A percentile compares a stretch with the other conserved stretches of the same genome.
These are phyloP conservation scores for Hyphopichia burtonii DNA, from an alignment of 1,139 yeast species.

Conservation along the genomic window DNA sequence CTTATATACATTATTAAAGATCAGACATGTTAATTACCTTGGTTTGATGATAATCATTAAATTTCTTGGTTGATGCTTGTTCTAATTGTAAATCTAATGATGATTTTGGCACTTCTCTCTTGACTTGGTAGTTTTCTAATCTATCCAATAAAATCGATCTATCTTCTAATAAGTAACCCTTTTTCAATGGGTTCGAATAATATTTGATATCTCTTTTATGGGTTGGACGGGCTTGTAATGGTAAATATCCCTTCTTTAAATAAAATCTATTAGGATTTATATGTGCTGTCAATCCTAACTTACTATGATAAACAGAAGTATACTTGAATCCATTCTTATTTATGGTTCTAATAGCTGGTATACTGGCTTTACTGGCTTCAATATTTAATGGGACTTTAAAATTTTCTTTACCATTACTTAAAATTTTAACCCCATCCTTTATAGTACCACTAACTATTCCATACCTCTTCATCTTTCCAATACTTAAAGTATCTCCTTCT, in stretches of 20 bases:
- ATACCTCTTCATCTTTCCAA: conserved; percentile 62
- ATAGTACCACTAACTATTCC: conserved; percentile 73
- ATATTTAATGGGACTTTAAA: conserved; percentile 65
- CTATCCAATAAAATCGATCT: conserved; percentile 39
- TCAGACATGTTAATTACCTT: conserved; percentile 12
- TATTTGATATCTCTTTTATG: conserved; percentile 76
- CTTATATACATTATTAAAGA: conserved; percentile 14
- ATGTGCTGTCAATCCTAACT: conserved; percentile 69
- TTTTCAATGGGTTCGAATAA: conserved; percentile 67
- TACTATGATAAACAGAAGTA: conserved; percentile 70
- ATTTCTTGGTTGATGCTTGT: conserved; percentile 26
- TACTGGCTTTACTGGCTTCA: conserved; percentile 81
- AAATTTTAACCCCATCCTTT: conserved; percentile 78
- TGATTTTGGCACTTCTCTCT: conserved; percentile 19
- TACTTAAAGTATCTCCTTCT: conserved; percentile 62
- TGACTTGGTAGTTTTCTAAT: conserved; percentile 21
- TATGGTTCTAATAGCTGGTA: conserved; percentile 68
- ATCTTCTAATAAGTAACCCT: conserved; percentile 68
- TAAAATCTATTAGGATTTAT: conserved; percentile 71
- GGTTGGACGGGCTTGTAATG: conserved; percentile 84
- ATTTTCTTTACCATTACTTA: conserved; percentile 58
- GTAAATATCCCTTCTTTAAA: conserved; percentile 71
- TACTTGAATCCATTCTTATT: conserved; percentile 72
- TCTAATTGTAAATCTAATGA: conserved; percentile 31
- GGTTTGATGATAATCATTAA: conserved; percentile 16